These are phyloP conservation scores for Pythium volutum DNA, from an alignment of 352 stramenopile genomes.

Conservation along the genomic window DNA sequence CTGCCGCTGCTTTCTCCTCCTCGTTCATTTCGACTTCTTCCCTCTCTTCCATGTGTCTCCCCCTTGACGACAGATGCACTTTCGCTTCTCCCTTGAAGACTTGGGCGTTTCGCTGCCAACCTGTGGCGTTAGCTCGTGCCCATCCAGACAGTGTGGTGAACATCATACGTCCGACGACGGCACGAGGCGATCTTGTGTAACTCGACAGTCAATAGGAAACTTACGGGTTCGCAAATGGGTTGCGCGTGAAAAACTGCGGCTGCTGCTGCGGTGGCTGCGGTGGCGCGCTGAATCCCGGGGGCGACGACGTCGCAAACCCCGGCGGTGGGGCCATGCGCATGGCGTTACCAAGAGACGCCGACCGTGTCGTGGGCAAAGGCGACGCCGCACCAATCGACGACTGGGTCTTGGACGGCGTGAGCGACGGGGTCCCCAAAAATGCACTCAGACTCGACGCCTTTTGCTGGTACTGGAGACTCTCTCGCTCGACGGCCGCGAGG, in stretches of 20 bases:
- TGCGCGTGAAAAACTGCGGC: conserved; percentile 44
- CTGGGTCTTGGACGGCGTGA: conserved; percentile 9
- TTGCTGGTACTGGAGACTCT: conserved; percentile 66
- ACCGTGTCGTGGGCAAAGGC: conserved; percentile 6
- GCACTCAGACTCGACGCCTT: conserved; percentile 71
- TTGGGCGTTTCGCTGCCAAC: background rate
- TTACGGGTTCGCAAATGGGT: conserved; percentile 67
- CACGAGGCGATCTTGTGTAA: background rate
- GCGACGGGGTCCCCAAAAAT: conserved; percentile 38
- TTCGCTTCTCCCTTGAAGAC: background rate
- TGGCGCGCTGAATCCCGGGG: conserved; percentile 28
- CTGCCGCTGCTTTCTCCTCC: background rate
- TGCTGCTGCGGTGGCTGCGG: conserved; percentile 3
- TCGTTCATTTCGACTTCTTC: background rate
- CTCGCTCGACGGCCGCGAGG: conserved; percentile 66
- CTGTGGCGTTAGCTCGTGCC: background rate
- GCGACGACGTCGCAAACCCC: conserved; percentile 18
- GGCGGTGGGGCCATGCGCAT: conserved; percentile 31
- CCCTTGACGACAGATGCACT: background rate
- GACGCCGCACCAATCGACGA: conserved; percentile 14
- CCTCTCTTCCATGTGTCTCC: background rate
- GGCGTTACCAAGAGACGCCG: conserved; percentile 27
- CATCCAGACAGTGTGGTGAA: background rate
- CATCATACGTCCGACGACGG: background rate
- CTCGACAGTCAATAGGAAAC: background rate